phyloP scores from a whole-genome alignment of 164 flowering plant genomes.

The Euptelea pleiosperma region DNA sequence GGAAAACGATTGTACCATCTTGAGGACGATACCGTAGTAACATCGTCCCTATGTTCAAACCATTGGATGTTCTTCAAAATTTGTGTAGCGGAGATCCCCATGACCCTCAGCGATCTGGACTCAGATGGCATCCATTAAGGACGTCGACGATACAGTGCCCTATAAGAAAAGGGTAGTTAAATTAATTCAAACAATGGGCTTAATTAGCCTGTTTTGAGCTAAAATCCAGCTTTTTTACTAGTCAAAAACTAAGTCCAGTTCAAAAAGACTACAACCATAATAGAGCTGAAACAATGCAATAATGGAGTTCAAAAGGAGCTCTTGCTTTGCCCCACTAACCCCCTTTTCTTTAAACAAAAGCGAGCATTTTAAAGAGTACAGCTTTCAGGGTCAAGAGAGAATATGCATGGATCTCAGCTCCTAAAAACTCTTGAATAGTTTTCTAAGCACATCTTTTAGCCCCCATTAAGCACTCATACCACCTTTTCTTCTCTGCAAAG shows the following conservation, averaged over 20 bases:
- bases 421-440: slow-evolving; percentile 10
- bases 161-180: too few relatives aligned
- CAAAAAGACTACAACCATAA: slow-evolving; percentile 24
- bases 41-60: too few relatives aligned
- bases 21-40: too few relatives aligned
- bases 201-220: too few relatives aligned
- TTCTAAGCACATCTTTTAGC: slow-evolving; percentile 24
- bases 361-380: slow-evolving; percentile 34
- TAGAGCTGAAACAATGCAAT: slow-evolving; percentile 43
- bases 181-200: too few relatives aligned
- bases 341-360: slow-evolving; percentile 26
- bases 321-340: slow-evolving; percentile 26
- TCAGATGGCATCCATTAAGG: too few relatives aligned
- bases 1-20: too few relatives aligned
- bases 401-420: slow-evolving; percentile 59
- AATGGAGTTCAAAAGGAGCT: slow-evolving; percentile 40
- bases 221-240: too few relatives aligned
- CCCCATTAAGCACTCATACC: slow-evolving; percentile 19
- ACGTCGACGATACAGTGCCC: too few relatives aligned
- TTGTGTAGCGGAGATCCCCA: too few relatives aligned
- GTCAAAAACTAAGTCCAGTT: slow-evolving; percentile 13
- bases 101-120: too few relatives aligned
- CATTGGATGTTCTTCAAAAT: too few relatives aligned
- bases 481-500: slow-evolving; percentile 24
- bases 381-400: slow-evolving; percentile 47